Evolutionary conservation across 495 filamentous ascomycete species (phyloP), one percentile per base, ranked within the genome.

Genomic region (Aspergillus homomorphus): DNA sequence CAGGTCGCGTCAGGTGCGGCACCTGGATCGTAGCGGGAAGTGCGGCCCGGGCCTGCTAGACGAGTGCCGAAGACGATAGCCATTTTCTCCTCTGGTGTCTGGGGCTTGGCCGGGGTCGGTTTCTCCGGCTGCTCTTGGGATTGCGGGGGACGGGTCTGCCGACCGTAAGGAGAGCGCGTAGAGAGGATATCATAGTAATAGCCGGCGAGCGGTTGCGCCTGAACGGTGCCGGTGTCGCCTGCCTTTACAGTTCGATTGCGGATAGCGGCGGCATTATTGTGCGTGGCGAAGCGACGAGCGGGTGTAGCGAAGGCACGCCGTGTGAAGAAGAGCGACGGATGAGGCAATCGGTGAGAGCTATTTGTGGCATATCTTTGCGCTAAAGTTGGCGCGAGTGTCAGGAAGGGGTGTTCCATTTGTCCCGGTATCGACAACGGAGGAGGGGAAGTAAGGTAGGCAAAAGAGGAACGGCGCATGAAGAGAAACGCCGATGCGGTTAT

Each of bases 41-140:
- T 73, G 60, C 87, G 79, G 66, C 83, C 82, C 60, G 89, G 83
- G 53, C 87, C 89, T 44, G 87, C 86, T 59, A 93, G 80, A 30
- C 82, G 84, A 20, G 86, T 86, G 28, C 89, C 88, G 69, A 96
- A 95, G 57, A 94, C 78, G 69, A 92, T 82, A 56, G 84, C 72
- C 61, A 86, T 80, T 72, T 79, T 80, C 72, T 85, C 71, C 70
- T 77, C 66, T 61, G 77, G 69, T 57, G 73, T 72, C 62, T 77
- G 66, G 6, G 66, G 64, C 48, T 69, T 57, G 4, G 57, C 44
- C 15, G 66, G 52, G 14, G 57, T 42, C 14, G 63, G 49, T 53
- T 77, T 61, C 21, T 73, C 15, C 9, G 19, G 61, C 19, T 73
- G 28, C 64, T 68, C 59, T 26, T 62, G 54, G 30, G 59, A 65